Evolutionary conservation across 1,284 basidiomycete genomes (phyloP).

Genomic region (Pyrrhoderma noxium): DNA sequence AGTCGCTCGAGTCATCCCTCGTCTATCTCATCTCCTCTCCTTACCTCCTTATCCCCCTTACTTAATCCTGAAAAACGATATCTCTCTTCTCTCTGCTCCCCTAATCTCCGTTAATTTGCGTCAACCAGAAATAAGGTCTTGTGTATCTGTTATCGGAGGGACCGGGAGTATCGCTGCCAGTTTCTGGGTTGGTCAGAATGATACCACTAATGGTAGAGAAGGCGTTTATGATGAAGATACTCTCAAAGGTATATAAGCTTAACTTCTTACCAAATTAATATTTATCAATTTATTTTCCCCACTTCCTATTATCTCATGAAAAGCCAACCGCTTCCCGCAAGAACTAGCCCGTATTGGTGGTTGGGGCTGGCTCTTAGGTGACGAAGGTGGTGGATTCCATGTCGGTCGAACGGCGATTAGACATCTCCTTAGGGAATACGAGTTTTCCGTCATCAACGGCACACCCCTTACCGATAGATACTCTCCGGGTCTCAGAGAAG

Average conservation of each 20-base stretch:
- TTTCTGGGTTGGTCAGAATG: background rate
- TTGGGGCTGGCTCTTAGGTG: slow-evolving; percentile 79
- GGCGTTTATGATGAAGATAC: no score
- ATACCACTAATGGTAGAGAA: no score
- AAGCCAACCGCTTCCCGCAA: slow-evolving; percentile 32
- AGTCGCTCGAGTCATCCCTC: slow-evolving; percentile 42
- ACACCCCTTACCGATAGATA: slow-evolving; percentile 18
- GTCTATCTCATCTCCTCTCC: slow-evolving; percentile 47
- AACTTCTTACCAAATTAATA: no score
- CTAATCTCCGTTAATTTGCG: slow-evolving; percentile 33
- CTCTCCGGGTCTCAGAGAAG: no score
- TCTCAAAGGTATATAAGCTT: no score
- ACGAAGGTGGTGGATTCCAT: slow-evolving; percentile 72
- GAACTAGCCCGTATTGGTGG: slow-evolving; percentile 68
- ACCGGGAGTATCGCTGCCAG: slow-evolving; percentile 44
- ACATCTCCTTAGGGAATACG: slow-evolving; percentile 51
- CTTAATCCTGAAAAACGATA: slow-evolving; percentile 66
- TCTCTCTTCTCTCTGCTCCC: slow-evolving; percentile 67
- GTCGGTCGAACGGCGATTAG: slow-evolving; percentile 67
- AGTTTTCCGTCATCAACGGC: slow-evolving; percentile 41
- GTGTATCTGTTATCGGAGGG: slow-evolving; percentile 61
- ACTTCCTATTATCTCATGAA: background rate
- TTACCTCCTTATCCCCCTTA: slow-evolving; percentile 41
- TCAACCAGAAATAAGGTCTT: slow-evolving; percentile 48
- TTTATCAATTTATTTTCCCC: no score